These are phyloP conservation scores for Pseudopediastrum boryanum DNA, from an alignment of 139 green algal species.

Conservation along the genomic window DNA sequence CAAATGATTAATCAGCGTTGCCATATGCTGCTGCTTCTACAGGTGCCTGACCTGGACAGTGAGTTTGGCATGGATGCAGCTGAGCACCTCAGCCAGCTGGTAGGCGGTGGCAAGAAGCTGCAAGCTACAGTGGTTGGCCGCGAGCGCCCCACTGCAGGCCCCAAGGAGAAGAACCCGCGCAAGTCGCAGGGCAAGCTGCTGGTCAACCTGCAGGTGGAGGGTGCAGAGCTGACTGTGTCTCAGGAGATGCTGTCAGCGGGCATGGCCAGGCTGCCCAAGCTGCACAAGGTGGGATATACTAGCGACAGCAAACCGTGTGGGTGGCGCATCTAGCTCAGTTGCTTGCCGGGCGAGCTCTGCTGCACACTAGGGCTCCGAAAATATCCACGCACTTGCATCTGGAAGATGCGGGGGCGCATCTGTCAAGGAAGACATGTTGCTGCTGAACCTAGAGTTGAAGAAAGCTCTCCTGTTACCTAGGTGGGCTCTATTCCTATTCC, in stretches of 20 bases:
- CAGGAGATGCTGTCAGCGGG: constrained; percentile 56
- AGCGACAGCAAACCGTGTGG: too few species aligned
- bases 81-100: background rate
- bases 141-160: constrained; percentile 45
- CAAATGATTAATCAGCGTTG: too few species aligned
- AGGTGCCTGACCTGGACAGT: constrained; percentile 29
- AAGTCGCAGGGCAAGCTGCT: constrained; percentile 46
- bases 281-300: constrained; percentile 53
- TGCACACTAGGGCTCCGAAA: too few species aligned
- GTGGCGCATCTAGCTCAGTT: too few species aligned
- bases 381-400: too few species aligned
- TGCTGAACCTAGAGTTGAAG: too few species aligned
- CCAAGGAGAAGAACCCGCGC: constrained; percentile 57
- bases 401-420: too few species aligned
- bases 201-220: constrained; percentile 42
- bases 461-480: too few species aligned
- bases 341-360: too few species aligned
- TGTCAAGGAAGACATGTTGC: too few species aligned
- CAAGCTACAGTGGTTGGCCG: constrained; percentile 39
- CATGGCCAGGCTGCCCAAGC: constrained; percentile 57
- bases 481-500: too few species aligned
- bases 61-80: constrained; percentile 33
- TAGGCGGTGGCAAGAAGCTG: constrained; percentile 32
- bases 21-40: background rate
- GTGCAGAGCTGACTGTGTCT: constrained; percentile 39